Conservation (phyloP, 768 basidiomycete genomes). For the Gloeostereum incarnatum region DNA sequence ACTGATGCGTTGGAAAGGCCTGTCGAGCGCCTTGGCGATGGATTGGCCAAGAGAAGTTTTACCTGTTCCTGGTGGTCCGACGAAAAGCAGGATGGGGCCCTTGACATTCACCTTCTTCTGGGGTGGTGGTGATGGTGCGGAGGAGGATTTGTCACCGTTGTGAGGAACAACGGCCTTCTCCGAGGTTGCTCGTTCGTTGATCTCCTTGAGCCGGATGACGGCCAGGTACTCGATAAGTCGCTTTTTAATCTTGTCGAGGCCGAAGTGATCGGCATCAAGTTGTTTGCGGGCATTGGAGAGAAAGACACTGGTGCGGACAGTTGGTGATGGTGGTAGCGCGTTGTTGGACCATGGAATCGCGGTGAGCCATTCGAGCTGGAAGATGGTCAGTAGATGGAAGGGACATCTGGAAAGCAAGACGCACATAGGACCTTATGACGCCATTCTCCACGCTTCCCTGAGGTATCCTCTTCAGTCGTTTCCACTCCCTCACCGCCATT, state of each 20-base stretch:
- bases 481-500: conserved; percentile 77
- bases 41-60: conserved; percentile 91
- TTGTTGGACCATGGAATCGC: conserved; percentile 75
- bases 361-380: conserved; percentile 84
- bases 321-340: conserved; percentile 11
- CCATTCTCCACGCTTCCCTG: conserved; percentile 87
- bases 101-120: conserved; percentile 36
- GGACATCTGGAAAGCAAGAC: conserved; percentile 15
- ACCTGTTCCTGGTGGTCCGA: conserved; percentile 86
- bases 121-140: conserved; percentile 4
- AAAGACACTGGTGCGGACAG: conserved; percentile 46
- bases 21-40: conserved; percentile 69
- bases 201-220: conserved; percentile 57
- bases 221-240: conserved; percentile 88
- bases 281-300: conserved; percentile 63
- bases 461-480: conserved; percentile 79
- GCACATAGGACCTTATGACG: conserved; percentile 75
- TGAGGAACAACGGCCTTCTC: conserved; percentile 20
- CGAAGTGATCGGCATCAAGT: conserved; percentile 87
- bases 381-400: conserved; percentile 3
- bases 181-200: conserved; percentile 19
- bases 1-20: conserved; percentile 89
- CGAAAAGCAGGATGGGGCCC: conserved; percentile 75
- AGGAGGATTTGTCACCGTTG: conserved; percentile 8
- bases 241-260: conserved; percentile 88